phyloP scores from a whole-genome alignment of 2,329 filamentous ascomycete genomes.

The Kalaharituber pfeilii region DNA sequence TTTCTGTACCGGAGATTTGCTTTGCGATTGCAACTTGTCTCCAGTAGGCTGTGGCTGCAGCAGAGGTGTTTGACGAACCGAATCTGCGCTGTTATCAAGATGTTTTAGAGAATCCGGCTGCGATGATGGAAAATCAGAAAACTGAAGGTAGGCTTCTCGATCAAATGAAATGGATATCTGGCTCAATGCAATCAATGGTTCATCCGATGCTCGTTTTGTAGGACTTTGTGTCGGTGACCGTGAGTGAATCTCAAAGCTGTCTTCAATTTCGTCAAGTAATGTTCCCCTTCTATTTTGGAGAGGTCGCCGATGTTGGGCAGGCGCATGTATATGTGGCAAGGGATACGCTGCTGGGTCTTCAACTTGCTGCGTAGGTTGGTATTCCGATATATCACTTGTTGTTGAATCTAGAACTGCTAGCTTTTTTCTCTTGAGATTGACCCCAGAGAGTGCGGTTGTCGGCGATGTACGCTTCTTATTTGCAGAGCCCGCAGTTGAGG shows the following conservation, averaged over 20 bases:
- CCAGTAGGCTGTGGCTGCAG: too few species aligned
- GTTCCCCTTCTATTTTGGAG: too few species aligned
- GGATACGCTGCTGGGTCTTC: not conserved
- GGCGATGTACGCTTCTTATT: not conserved
- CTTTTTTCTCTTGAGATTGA: not conserved
- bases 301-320: not conserved
- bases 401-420: not conserved
- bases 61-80: too few species aligned
- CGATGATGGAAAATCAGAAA: not conserved
- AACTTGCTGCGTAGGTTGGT: not conserved
- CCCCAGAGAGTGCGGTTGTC: too few species aligned
- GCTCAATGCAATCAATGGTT: not conserved
- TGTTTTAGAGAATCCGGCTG: not conserved
- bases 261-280: not conserved
- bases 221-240: not conserved
- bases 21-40: too few species aligned
- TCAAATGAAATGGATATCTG: not conserved
- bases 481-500: not conserved
- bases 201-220: not conserved
- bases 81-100: too few species aligned
- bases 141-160: not conserved
- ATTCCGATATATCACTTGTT: not conserved
- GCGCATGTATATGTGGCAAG: not conserved
- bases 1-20: too few species aligned
- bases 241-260: not conserved